Evolutionary conservation across 164 flowering plant species (phyloP).

Genomic region (Liriodendron chinense): DNA sequence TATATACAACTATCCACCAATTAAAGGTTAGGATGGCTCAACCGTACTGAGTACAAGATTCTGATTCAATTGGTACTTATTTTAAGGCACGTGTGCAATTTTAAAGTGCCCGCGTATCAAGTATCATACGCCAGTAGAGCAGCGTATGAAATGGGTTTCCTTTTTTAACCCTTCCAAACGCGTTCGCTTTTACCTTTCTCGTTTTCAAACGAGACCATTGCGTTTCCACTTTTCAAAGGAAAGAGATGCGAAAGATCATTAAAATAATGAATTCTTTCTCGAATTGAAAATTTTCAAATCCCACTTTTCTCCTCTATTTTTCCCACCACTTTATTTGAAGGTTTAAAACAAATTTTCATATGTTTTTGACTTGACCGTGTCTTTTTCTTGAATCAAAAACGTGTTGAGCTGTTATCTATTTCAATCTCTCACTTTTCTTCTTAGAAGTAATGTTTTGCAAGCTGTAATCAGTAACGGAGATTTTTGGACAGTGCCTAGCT

Average conservation of each 20-base stretch:
- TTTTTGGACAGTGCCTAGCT: conserved; percentile 19
- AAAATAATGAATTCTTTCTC: too few relatives aligned
- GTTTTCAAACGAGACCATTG: background rate
- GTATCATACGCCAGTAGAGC: too few relatives aligned
- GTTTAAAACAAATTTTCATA: too few relatives aligned
- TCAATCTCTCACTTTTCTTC: background rate
- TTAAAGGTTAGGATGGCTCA: too few relatives aligned
- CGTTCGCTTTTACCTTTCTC: background rate
- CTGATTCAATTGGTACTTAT: too few relatives aligned
- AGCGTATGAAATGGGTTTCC: too few relatives aligned
- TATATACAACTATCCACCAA: too few relatives aligned
- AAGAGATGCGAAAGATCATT: background rate
- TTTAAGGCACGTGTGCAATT: too few relatives aligned
- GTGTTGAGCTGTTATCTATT: conserved; percentile 21
- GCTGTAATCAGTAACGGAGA: conserved; percentile 17
- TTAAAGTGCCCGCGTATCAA: too few relatives aligned
- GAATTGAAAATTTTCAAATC: background rate
- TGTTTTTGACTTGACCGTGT: background rate
- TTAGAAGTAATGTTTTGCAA: conserved; percentile 8
- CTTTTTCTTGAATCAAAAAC: conserved; percentile 11
- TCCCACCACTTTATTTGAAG: too few relatives aligned
- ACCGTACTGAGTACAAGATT: too few relatives aligned
- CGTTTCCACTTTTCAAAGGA: background rate
- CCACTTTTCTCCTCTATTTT: background rate
- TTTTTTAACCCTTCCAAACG: too few relatives aligned